Conservation (phyloP, 176 grass and related monocot species). For the Echinochloa phyllopogon region DNA sequence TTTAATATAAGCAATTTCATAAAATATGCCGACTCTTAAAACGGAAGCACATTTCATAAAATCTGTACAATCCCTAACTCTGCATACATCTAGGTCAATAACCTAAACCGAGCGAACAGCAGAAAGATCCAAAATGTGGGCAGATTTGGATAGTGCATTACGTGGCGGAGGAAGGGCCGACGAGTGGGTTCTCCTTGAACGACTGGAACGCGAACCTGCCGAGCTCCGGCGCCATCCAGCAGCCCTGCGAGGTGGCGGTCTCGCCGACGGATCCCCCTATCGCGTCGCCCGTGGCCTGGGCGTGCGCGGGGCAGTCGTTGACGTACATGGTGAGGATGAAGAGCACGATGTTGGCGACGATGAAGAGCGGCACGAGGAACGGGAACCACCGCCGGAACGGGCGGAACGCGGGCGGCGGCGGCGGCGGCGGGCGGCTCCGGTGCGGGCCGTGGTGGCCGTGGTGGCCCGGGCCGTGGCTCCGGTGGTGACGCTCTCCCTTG, state of each 20-base stretch:
- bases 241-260: conserved; percentile 43
- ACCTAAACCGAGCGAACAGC: background rate
- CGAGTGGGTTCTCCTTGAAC: conserved; percentile 82
- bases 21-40: background rate
- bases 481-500: conserved; percentile 32
- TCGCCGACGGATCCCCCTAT: conserved; percentile 48
- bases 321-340: conserved; percentile 90
- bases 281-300: conserved; percentile 33
- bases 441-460: conserved; percentile 16
- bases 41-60: conserved; percentile 16
- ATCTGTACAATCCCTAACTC: background rate
- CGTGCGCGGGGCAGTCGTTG: conserved; percentile 79
- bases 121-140: conserved; percentile 17
- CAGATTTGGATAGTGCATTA: conserved; percentile 40
- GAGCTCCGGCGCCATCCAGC: conserved; percentile 51
- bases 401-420: conserved; percentile 42
- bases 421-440: conserved; percentile 34
- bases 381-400: conserved; percentile 80
- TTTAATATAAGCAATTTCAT: background rate
- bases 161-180: conserved; percentile 83
- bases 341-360: conserved; percentile 59
- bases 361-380: conserved; percentile 77
- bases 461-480: conserved; percentile 36
- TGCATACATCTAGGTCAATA: conserved; percentile 9
- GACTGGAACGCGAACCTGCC: conserved; percentile 97